phyloP scores from a whole-genome alignment of 2,329 filamentous ascomycete genomes.

The Verticillium nubilum region DNA sequence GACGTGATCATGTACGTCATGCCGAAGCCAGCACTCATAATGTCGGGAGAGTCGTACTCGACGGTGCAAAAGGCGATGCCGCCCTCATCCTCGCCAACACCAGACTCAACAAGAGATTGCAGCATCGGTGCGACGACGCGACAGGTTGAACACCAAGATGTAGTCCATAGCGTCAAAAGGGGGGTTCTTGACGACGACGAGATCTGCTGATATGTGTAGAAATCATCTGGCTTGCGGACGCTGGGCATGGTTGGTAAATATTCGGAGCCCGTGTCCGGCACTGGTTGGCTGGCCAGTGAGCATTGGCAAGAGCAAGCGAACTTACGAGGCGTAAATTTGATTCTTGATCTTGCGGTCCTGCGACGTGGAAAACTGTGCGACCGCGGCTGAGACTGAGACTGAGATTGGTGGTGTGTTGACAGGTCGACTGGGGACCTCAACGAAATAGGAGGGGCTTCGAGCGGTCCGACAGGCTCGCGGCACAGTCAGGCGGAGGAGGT shows the following conservation, averaged over 20 bases:
- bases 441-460: background rate
- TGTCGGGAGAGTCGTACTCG: conserved; percentile 53
- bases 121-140: conserved; percentile 43
- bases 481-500: background rate
- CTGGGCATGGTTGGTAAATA: conserved; percentile 23
- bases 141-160: conserved; percentile 53
- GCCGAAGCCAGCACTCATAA: conserved; percentile 43
- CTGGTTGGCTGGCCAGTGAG: background rate
- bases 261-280: background rate
- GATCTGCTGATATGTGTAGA: conserved; percentile 50
- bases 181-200: conserved; percentile 48
- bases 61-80: conserved; percentile 49
- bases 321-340: conserved; percentile 29
- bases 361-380: conserved; percentile 8
- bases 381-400: background rate
- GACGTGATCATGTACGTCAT: conserved; percentile 53
- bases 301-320: background rate
- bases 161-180: conserved; percentile 56
- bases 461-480: background rate
- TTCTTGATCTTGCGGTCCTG: conserved; percentile 19
- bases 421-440: background rate
- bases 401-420: background rate
- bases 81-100: conserved; percentile 49
- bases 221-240: conserved; percentile 47
- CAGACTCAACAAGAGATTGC: conserved; percentile 39